Evolutionary conservation across 1,284 basidiomycete species (phyloP).

Genomic region (Pholiota adiposa): DNA sequence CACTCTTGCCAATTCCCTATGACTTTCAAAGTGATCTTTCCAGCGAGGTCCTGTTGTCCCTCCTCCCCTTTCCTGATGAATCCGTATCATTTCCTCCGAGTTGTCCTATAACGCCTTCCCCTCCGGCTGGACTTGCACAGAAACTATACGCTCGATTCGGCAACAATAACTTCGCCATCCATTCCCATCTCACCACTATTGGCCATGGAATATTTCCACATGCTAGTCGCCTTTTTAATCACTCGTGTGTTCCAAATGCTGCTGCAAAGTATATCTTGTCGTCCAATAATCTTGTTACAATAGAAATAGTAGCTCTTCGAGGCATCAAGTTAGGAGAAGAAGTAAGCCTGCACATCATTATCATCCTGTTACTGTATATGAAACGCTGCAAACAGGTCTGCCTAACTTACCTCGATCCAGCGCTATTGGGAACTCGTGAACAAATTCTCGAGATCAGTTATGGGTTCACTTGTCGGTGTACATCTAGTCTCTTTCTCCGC

Average conservation of each 20-base stretch:
- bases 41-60: constrained; percentile 47
- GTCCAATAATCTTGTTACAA: constrained; percentile 41
- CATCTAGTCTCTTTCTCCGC: constrained; percentile 52
- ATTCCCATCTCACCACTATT: constrained; percentile 67
- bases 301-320: constrained; percentile 67
- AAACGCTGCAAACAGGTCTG: constrained; percentile 54
- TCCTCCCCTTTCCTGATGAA: constrained; percentile 50
- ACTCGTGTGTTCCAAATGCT: constrained; percentile 76
- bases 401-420: constrained; percentile 77
- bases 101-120: constrained; percentile 34
- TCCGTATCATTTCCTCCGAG: constrained; percentile 35
- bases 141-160: constrained; percentile 61
- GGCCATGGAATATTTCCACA: constrained; percentile 75
- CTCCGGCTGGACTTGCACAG: constrained; percentile 31
- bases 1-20: constrained; percentile 26
- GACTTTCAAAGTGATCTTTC: constrained; percentile 30
- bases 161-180: constrained; percentile 79
- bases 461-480: constrained; percentile 68
- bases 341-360: constrained; percentile 40
- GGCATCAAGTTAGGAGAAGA: constrained; percentile 63
- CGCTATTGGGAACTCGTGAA: constrained; percentile 61
- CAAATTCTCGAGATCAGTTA: constrained; percentile 64
- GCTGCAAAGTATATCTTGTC: constrained; percentile 60
- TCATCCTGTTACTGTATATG: not conserved
- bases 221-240: constrained; percentile 76